Base-by-base conservation (phyloP, 441 rosid species). In the Breynia disticha region DNA sequence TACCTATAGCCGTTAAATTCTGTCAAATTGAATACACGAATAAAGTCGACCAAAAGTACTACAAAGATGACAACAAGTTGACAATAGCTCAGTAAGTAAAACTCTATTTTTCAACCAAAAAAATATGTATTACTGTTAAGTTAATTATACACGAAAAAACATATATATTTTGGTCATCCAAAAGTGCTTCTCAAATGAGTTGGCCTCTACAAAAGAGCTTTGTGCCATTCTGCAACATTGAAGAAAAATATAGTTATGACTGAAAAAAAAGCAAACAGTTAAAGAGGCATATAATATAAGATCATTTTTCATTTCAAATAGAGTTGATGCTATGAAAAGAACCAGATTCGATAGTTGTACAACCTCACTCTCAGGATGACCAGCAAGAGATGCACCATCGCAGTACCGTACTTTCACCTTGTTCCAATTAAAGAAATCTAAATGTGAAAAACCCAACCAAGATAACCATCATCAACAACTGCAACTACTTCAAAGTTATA, bases 371-470 rank as follows among this genome's bases (percentile, higher is more conserved):
- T 79, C 77, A 51, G 83, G 67, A 49, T 88, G 89, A 62, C 98
- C 98, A 22, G 73, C 67, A 62, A 93, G 88, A 62, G 98, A 93
- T 19, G 95, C 98, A 2, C 98, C 97, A 51, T 93, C 98, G 46
- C 98, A 93, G 54, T 88, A 93, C 24, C 97, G 91, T 59, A 93
- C 70, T 72, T 84, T 86, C 42, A 88, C 82, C 70, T 93, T 79
- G 63, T 93, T 93, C 98, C 98, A 93, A 63, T 88, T 86, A 55
- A 79, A 93, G 65, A 93, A 93, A 71, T 93, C 98, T 88, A 60
- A 50, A 67, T 28, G 21, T 52, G 19, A 52, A 19, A 41, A 15
- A 41, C 15, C 10, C 44, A 41, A 41, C 12, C 10, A 47, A 12
- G 5, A 48, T 18, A 1, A 43, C 4, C 5, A n/a, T 0, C 1